Base-by-base conservation (phyloP, 2,329 filamentous ascomycete genomes). In the Alternaria arborescens region DNA sequence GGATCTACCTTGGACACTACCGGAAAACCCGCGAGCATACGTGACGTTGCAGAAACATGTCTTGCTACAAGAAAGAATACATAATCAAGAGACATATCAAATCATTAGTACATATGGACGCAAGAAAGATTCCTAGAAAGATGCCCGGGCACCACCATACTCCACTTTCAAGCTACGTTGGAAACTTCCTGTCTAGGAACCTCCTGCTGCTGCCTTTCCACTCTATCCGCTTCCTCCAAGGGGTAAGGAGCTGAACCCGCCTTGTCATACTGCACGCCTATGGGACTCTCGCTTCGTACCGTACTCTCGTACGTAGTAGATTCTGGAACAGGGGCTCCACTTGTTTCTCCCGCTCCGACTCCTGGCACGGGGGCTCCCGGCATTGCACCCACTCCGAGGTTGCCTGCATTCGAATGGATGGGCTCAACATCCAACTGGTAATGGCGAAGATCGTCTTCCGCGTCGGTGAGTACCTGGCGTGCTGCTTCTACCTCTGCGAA, bases 391-490 rank as follows among this genome's bases (percentile, higher is more conserved):
- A 73, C 68, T 24, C 84, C 84, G 38, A 87, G 73, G 28, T 79
- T 79, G 10, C 80, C 82, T 7, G 83, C 82, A 3, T 81, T 76
- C 7, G 81, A 82, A 16, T 79, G 74, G 55, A 90, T 83, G 3
- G 86, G 85, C 65, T 87, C 85, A 12, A 86, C 72, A 26, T 80
- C 81, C 28, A 86, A 79, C 56, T 82, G 79, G 92, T 94, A 98
- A 41, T 87, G 86, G 55, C 89, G 88, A 62, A 99, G 87, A 69
- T 97, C 92, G 55, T 92, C 90, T 79, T 99, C 95, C 42, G 93
- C 94, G 64, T 97, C 94, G 72, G 96, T 95, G 26, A 99, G 87
- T 46, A 98, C 87, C 77, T 96, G 91, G 54, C 93, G 89, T 2
- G 92, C 93, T 66, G 90, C 88, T 12, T 86, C 82, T 8, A 81